Base-by-base conservation (phyloP, 2,329 filamentous ascomycete species). In the Trichophaea hybrida region DNA sequence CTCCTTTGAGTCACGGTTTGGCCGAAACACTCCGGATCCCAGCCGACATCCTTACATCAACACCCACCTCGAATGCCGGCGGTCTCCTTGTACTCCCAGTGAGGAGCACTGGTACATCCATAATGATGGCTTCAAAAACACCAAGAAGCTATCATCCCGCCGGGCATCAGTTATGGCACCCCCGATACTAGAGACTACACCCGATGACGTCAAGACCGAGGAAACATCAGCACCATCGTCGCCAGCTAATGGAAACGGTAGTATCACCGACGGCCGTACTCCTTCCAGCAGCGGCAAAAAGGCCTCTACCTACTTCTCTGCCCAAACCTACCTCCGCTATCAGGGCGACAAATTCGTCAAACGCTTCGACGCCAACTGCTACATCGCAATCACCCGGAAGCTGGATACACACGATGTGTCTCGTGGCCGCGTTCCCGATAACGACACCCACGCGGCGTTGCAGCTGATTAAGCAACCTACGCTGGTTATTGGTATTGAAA, bases 321-420 rank as follows among this genome's bases (percentile, higher is more conserved):
- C 93, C 0, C 93, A 98, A 72, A 96, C 90, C 0, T 98, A 98
- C 73, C 80, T 98, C 48, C 86, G 93, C 17, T 98, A 98, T 73
- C 93, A 98, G 73, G 91, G 89, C 59, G 81, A 85, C 68, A 98
- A 98, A 73, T 98, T 98, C 69, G 93, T 97, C 68, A 89, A 87
- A 72, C 86, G 93, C 7, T 98, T 97, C 72, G 93, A 98, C 73
- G 88, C 89, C 69, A 98, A 98, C 72, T 98, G 93, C 75, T 98
- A 98, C 75, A 97, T 98, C 67, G 90, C 93, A 66, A 96, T 98
- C 73, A 97, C 93, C 4, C 85, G 93, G 69, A 98, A 98, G 73
- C 80, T 98, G 13, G 93, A 98, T 71, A 97, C 93, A 0, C 93
- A 98, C 72, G 93, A 98, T 71, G 82, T 98, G 32, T 94, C 89